Percentiles rank a stretch among this genome's conserved stretches.
Evolutionary conservation across 768 basidiomycete species (phyloP).

Genomic region (Boletus insuetus): DNA sequence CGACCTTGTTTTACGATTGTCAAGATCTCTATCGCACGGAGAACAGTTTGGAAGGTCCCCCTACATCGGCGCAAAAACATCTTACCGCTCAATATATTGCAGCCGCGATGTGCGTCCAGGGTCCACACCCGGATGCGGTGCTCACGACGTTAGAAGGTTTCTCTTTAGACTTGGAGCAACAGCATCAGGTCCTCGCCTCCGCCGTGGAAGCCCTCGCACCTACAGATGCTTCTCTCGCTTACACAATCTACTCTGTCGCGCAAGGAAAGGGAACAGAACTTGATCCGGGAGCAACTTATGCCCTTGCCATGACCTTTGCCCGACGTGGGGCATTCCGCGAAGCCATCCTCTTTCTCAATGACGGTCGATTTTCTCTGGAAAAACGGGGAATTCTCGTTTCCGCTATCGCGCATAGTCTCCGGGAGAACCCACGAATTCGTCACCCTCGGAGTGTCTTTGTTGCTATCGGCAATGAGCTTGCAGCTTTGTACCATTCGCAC

Average conservation of each 20-base stretch:
- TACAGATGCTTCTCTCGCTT: slow-evolving; percentile 32
- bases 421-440: slow-evolving; percentile 30
- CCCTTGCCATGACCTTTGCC: slow-evolving; percentile 32
- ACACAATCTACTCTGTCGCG: slow-evolving; percentile 35
- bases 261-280: slow-evolving; percentile 20
- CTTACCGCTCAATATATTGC: slow-evolving; percentile 26
- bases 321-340: slow-evolving; percentile 22
- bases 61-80: background rate
- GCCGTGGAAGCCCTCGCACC: slow-evolving; percentile 20
- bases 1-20: slow-evolving; percentile 36
- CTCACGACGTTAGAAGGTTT: slow-evolving; percentile 27
- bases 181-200: slow-evolving; percentile 25
- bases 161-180: slow-evolving; percentile 26
- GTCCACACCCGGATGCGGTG: slow-evolving; percentile 27
- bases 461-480: slow-evolving; percentile 36
- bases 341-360: slow-evolving; percentile 36
- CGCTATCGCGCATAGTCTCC: slow-evolving; percentile 38
- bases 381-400: slow-evolving; percentile 39
- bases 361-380: slow-evolving; percentile 27
- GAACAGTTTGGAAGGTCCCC: slow-evolving; percentile 16
- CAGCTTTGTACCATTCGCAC: slow-evolving; percentile 34
- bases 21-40: slow-evolving; percentile 30
- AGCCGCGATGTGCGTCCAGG: slow-evolving; percentile 30
- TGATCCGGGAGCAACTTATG: slow-evolving; percentile 21
- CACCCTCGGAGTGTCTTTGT: slow-evolving; percentile 31